Evolutionary conservation across 2,329 filamentous ascomycete genomes (phyloP), one percentile per base, ranked within the genome.

Genomic region (Colletotrichum sp.): DNA sequence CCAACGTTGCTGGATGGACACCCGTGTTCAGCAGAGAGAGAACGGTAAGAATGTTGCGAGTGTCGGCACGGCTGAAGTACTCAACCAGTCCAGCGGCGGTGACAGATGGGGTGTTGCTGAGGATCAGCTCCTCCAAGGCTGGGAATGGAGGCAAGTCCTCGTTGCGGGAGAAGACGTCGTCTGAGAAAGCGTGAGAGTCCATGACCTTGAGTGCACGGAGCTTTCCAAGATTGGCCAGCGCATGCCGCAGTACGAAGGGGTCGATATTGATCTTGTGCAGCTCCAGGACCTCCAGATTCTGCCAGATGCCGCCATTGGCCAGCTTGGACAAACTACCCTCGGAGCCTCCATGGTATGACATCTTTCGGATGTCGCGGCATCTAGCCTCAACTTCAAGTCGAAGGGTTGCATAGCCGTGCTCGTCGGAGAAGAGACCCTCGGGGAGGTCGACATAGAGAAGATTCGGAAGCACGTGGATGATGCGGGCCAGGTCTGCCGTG

Each of bases 401-500:
- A 77, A 98, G 86, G 1, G 94, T 92, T 69, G 93, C 86, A 78
- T 93, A 97, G 34, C 90, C 89, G 6, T 91, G 86, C 75, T 98
- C 96, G 79, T 97, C 96, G 66, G 90, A 91, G 84, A 93, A 98
- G 82, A 98, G 91, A 64, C 95, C 96, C 77, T 97, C 94, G 6
- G 96, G 96, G 9, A 98, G 89, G 83, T 98, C 96, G 77, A 98
- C 93, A 82, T 97, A 98, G 81, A 91, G 93, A 58, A 98, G 87
- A 79, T 96, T 95, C 34, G 95, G 94, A 57, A 96, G 88, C 29
- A 96, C 94, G 47, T 95, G 95, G 62, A 98, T 93, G 31, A 94
- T 95, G 65, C 95, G 92, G 12, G 96, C 96, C 63, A 98, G 90
- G 76, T 96, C 94, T 68, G 94, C 90, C 81, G 97, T 95, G 81